Evolutionary conservation across 192 early-diverging fungal species (phyloP), one percentile per base, ranked within the genome.

Genomic region (Coemansia sp.): DNA sequence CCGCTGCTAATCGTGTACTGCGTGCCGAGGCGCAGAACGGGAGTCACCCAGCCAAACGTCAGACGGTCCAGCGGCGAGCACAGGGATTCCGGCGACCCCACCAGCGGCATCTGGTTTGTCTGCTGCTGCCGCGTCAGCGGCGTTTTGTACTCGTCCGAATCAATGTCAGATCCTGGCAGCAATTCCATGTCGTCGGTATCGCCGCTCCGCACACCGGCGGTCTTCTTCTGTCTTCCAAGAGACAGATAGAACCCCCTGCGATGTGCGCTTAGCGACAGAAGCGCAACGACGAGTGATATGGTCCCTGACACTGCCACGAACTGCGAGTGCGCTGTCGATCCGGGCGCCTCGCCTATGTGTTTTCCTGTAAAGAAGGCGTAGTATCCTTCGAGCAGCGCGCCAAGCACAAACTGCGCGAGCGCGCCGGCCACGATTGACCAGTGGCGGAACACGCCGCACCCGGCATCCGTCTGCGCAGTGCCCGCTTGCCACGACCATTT

Each of bases 31-130:
- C 85, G 72, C 67, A 95, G 80, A 6, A 95, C 66, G 9, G 85
- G 74, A 64, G 87, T 90, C 18, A 89, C 75, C 85, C 89, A 90
- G 44, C 69, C 57, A 67, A 91, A 93, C 9, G 58, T 43, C 54
- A 82, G 63, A 21, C 48, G 57, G 11, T 57, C 74, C 2, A 81
- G 26, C 0, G 69, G n/a, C 64, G 79, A 81, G 16, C 68, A 45
- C 18, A 57, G 43, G n/a, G 47, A 37, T 62, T 81, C 74, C 4
- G 79, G 79, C 43, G 79, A 70, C n/a, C 15, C 18, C 12, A 68
- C 74, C 62, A 73, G 13, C 9, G 79, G 79, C 4, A 65, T 62
- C 19, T 76, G 67, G 3, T 76, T 68, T 15, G 56, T 21, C 6
- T 66, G 58, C 5, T 65, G 61, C 61, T 58, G 52, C 9, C 62